These are phyloP conservation scores for Aspergillus pseudotamarii DNA, from an alignment of 2,329 filamentous ascomycete genomes.

Conservation along the genomic window DNA sequence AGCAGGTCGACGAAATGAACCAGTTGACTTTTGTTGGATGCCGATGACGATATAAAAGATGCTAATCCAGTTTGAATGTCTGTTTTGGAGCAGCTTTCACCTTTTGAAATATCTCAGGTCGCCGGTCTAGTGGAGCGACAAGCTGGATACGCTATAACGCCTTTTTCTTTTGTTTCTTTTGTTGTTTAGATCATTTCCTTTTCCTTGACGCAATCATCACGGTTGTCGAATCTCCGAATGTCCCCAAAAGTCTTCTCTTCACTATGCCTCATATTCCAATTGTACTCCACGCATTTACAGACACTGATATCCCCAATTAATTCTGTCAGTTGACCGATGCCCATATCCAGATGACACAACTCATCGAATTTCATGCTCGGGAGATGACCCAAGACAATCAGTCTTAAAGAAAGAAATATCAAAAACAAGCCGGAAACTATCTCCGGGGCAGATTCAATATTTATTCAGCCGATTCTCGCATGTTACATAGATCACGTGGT, in stretches of 20 bases:
- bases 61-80: constrained; percentile 20
- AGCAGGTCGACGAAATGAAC: constrained; percentile 23
- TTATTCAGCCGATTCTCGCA: neutral
- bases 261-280: constrained; percentile 2
- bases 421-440: neutral
- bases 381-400: neutral
- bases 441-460: neutral
- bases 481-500: constrained; percentile 1
- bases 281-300: constrained; percentile 8
- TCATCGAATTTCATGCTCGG: neutral
- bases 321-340: constrained; percentile 6
- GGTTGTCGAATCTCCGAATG: constrained; percentile 16
- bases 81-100: constrained; percentile 10
- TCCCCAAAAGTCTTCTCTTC: constrained; percentile 10
- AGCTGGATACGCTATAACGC: constrained; percentile 31
- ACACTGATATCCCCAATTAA: constrained; percentile 35
- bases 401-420: neutral
- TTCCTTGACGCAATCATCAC: constrained; percentile 9
- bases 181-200: constrained; percentile 14
- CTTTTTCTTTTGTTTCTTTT: constrained; percentile 25
- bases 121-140: constrained; percentile 13
- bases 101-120: constrained; percentile 4
- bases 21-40: constrained; percentile 19
- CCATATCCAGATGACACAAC: neutral
- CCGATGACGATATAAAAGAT: constrained; percentile 22